A percentile compares a stretch with the other conserved stretches of the same genome.
Conservation (phyloP, 78 protist species). For the Dictyostelium intermedium region DNA sequence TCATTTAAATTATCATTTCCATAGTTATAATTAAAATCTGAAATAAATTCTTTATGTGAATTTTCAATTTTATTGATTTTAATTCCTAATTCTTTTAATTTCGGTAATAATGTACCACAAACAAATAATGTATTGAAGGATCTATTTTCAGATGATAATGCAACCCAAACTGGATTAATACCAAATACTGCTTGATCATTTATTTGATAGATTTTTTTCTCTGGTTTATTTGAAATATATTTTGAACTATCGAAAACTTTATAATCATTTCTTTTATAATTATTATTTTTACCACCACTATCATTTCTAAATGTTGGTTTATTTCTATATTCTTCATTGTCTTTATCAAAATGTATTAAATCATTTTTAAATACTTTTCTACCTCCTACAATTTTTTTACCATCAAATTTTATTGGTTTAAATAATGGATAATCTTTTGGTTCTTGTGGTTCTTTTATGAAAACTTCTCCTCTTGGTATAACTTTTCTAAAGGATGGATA, state of each 20-base stretch:
- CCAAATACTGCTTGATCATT: constrained; percentile 50
- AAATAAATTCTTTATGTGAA: not conserved
- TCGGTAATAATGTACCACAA: not conserved
- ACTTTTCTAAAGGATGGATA: too few species aligned
- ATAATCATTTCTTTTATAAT: not conserved
- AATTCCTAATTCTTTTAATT: not conserved
- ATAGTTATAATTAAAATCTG: not conserved
- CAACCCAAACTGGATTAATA: constrained; percentile 42
- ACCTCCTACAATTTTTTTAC: not conserved
- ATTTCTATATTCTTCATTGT: not conserved
- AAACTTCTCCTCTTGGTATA: too few species aligned
- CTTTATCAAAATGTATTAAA: not conserved
- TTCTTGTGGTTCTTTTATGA: too few species aligned
- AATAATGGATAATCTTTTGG: not conserved
- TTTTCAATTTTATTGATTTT: not conserved
- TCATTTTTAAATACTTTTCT: not conserved
- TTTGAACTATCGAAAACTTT: not conserved
- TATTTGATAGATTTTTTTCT: not conserved
- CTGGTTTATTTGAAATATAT: not conserved
- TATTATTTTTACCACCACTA: not conserved
- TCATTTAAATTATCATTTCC: not conserved
- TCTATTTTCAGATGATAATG: constrained; percentile 45
- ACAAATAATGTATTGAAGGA: constrained; percentile 27
- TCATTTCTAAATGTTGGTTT: not conserved
- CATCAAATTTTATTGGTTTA: not conserved